A percentile compares a stretch with the other conserved stretches of the same genome.
These are phyloP conservation scores for Arachnopeziza araneosa DNA, from an alignment of 2,329 filamentous ascomycete species.

Conservation along the genomic window DNA sequence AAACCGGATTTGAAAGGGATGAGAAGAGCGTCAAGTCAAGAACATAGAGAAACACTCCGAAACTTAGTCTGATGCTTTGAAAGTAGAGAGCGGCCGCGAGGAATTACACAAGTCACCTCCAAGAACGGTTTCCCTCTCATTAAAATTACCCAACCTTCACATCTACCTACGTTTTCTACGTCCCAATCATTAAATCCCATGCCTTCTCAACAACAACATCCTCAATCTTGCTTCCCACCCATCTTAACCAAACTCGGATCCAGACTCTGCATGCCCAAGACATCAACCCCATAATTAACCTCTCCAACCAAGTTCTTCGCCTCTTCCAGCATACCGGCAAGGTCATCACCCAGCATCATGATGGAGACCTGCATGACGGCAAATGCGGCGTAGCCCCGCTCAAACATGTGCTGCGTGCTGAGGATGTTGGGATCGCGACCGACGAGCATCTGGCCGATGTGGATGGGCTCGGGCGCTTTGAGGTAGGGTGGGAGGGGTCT, in stretches of 20 bases:
- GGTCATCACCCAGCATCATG: constrained; percentile 4
- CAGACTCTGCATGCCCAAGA: constrained; percentile 1
- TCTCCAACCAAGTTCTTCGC: constrained; percentile 5
- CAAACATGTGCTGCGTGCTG: constrained; percentile 7
- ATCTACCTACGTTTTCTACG: too few relatives aligned
- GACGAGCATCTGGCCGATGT: constrained; percentile 7
- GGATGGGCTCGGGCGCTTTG: constrained; percentile 40
- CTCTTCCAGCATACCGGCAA: background rate
- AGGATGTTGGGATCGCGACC: constrained; percentile 6
- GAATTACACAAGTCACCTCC: too few relatives aligned
- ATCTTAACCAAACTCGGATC: background rate
- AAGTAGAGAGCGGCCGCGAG: too few relatives aligned
- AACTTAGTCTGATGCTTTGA: too few relatives aligned
- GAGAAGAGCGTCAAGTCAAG: too few relatives aligned
- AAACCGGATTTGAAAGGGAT: too few relatives aligned
- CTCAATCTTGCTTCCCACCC: background rate
- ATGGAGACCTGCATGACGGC: constrained; percentile 11
- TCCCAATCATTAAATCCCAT: too few relatives aligned
- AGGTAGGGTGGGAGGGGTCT: constrained; percentile 67
- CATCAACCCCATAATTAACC: background rate
- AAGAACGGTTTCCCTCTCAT: too few relatives aligned
- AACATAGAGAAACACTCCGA: too few relatives aligned
- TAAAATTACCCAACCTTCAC: too few relatives aligned
- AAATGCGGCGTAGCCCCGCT: constrained; percentile 8
- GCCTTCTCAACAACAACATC: too few relatives aligned